Base-by-base conservation (phyloP, 2,329 filamentous ascomycete species). In the Colletotrichum liriopes region DNA sequence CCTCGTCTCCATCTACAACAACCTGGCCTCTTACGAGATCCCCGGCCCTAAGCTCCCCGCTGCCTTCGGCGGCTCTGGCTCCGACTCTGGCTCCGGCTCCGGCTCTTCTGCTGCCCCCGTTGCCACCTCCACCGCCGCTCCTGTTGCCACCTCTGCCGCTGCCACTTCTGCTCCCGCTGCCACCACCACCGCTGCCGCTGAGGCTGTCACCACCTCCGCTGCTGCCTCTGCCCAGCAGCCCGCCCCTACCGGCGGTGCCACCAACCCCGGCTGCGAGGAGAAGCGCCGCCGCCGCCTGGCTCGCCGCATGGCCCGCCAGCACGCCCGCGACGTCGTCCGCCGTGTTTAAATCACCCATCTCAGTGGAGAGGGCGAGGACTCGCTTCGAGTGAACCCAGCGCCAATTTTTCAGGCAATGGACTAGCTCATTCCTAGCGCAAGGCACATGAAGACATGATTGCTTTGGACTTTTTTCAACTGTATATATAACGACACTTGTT, bases 1-100 rank as follows among this genome's bases (percentile, higher is more conserved):
- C 55, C 76, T 78, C 6, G 79, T 83, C 75, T 81, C 81, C 77
- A 77, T 82, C 59, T 83, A 81, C 76, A 65, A 67, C 51, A 26
- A 71, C 14, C 79, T 79, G 64, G 67, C 59, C 47, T 74, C 72
- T 56, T 82, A 82, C 75, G 66, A 75, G 20, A 81, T 82, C n/a
- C 80, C 80, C 8, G 80, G 80, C 2, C 80, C 80, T 18, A 63
- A 58, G 75, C 32, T 70, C 29, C 52, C 67, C 12, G 54, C 56
- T 60, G 65, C 37, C 65, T 58, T 67, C 12, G 54, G 43, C n/a
- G 65, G 54, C 32, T 60, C 66, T 4, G 59, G 41, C 29, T 60
- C 66, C 6, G 59, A 35, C 29, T 35, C 58, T 29, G 55, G 63
- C 32, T 60, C 78, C 65, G 78, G 78, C 66, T 73, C 76, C 41